Conservation (phyloP, 495 filamentous ascomycete genomes). For the Daldinia bambusicola region DNA sequence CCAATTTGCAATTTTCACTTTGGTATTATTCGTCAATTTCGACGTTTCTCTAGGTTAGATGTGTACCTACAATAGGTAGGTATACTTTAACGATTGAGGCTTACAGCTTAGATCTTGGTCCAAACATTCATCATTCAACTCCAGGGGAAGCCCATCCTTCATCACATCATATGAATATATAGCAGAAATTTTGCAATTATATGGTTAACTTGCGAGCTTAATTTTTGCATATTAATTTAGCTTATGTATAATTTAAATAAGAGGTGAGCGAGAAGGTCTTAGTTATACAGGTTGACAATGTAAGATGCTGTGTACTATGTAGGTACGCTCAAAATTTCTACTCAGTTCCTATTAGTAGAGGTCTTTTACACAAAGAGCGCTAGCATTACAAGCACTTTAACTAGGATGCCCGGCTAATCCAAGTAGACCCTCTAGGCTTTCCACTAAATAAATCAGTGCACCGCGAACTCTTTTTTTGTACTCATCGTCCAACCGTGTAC, state of each 20-base stretch:
- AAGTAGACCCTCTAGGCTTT: background rate
- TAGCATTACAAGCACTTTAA: background rate
- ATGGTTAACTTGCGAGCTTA: no score
- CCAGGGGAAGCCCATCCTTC: no score
- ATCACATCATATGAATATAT: no score
- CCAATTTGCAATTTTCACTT: no score
- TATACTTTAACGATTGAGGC: no score
- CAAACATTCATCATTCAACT: no score
- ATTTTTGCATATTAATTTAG: no score
- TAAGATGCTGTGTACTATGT: background rate
- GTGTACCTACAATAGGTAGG: no score
- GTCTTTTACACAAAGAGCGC: background rate
- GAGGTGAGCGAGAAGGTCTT: background rate
- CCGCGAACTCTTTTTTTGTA: background rate
- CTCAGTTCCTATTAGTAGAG: background rate
- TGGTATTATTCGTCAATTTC: no score
- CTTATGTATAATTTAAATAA: background rate
- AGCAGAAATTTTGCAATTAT: no score
- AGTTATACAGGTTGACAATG: background rate
- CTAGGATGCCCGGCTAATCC: background rate
- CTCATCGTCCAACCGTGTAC: slow-evolving; percentile 20
- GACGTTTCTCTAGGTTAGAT: no score
- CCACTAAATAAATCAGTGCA: background rate
- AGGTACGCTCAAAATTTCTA: background rate
- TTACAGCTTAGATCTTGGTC: no score